These are phyloP conservation scores for Dalbergia cultrata DNA, from an alignment of 306 rosid species.

Conservation along the genomic window DNA sequence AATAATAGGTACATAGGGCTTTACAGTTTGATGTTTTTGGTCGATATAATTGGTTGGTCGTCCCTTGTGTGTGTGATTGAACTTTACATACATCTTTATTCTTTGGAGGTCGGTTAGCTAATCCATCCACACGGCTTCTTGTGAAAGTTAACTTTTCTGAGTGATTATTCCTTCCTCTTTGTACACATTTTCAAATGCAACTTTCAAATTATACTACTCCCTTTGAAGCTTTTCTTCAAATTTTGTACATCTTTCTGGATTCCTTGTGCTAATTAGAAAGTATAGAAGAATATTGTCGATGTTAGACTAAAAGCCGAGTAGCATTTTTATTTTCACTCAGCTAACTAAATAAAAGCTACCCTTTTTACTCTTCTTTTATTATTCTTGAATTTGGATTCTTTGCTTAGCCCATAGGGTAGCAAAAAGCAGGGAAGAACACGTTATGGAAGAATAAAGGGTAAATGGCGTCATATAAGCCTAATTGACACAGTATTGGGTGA, in stretches of 20 bases:
- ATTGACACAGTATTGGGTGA: neutral
- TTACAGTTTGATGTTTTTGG: neutral
- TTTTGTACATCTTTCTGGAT: slow-evolving; percentile 1
- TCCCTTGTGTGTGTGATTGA: slow-evolving; percentile 10
- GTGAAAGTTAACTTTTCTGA: slow-evolving; percentile 18
- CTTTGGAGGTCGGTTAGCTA: slow-evolving; percentile 37
- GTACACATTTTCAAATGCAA: neutral
- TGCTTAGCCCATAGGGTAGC: slow-evolving; percentile 43
- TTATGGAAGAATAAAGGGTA: slow-evolving; percentile 38
- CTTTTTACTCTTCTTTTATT: slow-evolving; percentile 10
- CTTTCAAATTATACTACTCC: slow-evolving; percentile 11
- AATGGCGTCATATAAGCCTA: neutral
- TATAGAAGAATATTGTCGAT: slow-evolving; percentile 26
- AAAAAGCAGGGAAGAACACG: neutral
- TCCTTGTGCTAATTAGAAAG: slow-evolving; percentile 20
- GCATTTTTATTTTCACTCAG: neutral
- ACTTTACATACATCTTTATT: slow-evolving; percentile 4
- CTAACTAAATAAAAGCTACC: slow-evolving; percentile 28
- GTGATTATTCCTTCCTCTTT: slow-evolving; percentile 25
- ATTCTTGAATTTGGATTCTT: slow-evolving; percentile 48
- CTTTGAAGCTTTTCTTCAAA: slow-evolving; percentile 11
- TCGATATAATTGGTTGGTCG: neutral
- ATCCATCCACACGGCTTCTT: slow-evolving; percentile 37
- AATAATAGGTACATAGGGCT: neutral
- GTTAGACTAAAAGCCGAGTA: slow-evolving; percentile 18